A percentile compares a stretch with the other conserved stretches of the same genome.
Conservation (phyloP, 768 basidiomycete genomes). For the Tephrocybe rancida region DNA sequence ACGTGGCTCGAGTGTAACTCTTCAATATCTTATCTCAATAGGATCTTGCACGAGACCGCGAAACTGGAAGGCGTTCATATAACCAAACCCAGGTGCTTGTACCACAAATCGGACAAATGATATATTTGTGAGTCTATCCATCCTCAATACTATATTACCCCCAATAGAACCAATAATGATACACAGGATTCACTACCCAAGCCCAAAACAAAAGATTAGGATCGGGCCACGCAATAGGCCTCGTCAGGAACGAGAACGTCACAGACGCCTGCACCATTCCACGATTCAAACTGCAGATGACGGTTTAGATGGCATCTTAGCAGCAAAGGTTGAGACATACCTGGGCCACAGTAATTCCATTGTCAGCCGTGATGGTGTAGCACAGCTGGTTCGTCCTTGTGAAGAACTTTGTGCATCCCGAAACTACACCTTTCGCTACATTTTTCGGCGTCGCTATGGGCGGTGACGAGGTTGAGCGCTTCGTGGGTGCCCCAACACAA, state of each 20-base stretch:
- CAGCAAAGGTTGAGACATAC: neutral
- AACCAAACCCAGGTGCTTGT: no score
- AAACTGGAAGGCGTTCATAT: no score
- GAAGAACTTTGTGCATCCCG: conserved; percentile 6
- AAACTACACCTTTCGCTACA: conserved; percentile 2
- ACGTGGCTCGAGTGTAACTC: no score
- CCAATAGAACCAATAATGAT: no score
- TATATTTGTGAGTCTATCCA: no score
- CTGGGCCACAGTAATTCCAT: conserved; percentile 2
- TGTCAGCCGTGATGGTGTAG: neutral
- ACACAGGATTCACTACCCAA: no score
- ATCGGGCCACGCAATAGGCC: conserved; percentile 11
- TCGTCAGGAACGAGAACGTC: conserved; percentile 6
- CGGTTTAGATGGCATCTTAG: neutral
- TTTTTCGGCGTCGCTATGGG: neutral
- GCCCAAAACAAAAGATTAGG: no score
- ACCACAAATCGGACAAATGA: no score
- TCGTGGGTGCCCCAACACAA: conserved; percentile 2
- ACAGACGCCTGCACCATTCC: conserved; percentile 12
- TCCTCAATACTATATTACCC: no score
- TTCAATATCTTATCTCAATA: no score
- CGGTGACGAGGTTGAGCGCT: neutral
- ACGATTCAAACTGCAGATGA: conserved; percentile 4
- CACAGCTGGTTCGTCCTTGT: conserved; percentile 5
- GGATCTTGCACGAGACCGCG: no score